A percentile compares a stretch with the other conserved stretches of the same genome.
These are phyloP conservation scores for Mucor lusitanicus DNA, from an alignment of 371 early-diverging fungal species.

Conservation along the genomic window DNA sequence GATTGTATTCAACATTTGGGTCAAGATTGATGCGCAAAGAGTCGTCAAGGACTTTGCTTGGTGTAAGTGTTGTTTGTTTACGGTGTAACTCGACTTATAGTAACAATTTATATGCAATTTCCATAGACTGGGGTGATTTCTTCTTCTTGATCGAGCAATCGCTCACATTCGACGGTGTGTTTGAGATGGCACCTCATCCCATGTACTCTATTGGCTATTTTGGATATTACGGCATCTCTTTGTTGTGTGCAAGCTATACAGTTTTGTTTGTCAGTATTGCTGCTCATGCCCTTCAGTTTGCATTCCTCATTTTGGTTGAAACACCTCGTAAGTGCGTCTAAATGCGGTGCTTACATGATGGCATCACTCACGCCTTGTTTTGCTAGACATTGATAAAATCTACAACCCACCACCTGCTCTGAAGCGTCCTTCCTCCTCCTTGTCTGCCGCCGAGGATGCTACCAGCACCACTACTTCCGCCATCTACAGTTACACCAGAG, in stretches of 20 bases:
- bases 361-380: not conserved
- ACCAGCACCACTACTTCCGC: not conserved
- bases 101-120: constrained; percentile 1
- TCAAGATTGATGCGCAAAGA: constrained; percentile 94
- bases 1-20: constrained; percentile 92
- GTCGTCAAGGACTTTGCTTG: constrained; percentile 97
- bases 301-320: constrained; percentile 90
- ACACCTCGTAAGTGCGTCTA: constrained; percentile 74
- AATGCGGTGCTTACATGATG: not conserved
- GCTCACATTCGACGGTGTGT: constrained; percentile 91
- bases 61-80: constrained; percentile 65
- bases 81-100: not conserved
- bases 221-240: constrained; percentile 92
- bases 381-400: constrained; percentile 85
- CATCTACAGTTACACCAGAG: constrained; percentile 52
- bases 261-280: constrained; percentile 88
- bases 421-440: constrained; percentile 4
- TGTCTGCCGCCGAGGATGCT: not conserved
- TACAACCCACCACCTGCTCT: constrained; percentile 67
- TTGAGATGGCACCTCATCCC: constrained; percentile 97
- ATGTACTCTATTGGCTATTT: constrained; percentile 98
- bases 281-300: constrained; percentile 89
- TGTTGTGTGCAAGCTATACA: constrained; percentile 83
- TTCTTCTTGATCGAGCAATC: constrained; percentile 91
- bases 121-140: constrained; percentile 95